Conservation (phyloP, 202 grass and related monocot species). For the Setaria italica region DNA sequence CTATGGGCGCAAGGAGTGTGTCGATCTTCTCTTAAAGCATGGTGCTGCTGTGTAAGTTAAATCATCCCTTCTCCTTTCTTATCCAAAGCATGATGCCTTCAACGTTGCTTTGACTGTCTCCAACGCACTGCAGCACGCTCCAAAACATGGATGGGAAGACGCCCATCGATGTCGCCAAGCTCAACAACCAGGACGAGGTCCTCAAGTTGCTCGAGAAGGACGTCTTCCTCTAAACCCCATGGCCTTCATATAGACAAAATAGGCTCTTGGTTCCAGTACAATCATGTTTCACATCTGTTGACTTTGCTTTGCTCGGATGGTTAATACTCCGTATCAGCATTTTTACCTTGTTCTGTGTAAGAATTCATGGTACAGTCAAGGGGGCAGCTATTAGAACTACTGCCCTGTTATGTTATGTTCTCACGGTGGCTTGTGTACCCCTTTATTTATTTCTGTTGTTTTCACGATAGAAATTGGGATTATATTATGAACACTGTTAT, state of each 20-base stretch:
- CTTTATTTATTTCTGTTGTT: too few species aligned
- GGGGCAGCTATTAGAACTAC: too few species aligned
- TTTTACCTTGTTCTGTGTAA: slow-evolving; percentile 40
- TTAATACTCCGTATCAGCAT: slow-evolving; percentile 16
- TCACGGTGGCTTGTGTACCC: too few species aligned
- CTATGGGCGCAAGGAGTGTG: slow-evolving; percentile 88
- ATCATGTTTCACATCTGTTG: slow-evolving; percentile 33
- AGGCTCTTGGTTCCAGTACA: slow-evolving; percentile 15
- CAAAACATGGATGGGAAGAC: slow-evolving; percentile 97
- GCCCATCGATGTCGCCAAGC: slow-evolving; percentile 87
- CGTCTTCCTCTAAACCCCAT: slow-evolving; percentile 66
- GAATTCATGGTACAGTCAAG: neutral
- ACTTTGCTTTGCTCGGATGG: slow-evolving; percentile 36
- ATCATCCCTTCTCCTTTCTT: neutral
- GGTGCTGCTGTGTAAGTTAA: slow-evolving; percentile 92
- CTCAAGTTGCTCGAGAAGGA: slow-evolving; percentile 93
- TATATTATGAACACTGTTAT: too few species aligned
- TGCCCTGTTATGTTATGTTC: too few species aligned
- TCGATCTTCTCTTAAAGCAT: slow-evolving; percentile 86
- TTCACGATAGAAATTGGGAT: too few species aligned
- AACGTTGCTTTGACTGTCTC: slow-evolving; percentile 6
- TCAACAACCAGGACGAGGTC: slow-evolving; percentile 92
- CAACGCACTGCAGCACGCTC: slow-evolving; percentile 60
- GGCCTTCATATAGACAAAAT: neutral
- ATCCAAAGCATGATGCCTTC: neutral